Conservation (phyloP, 345 rosid genomes). For the Gossypium turneri region DNA sequence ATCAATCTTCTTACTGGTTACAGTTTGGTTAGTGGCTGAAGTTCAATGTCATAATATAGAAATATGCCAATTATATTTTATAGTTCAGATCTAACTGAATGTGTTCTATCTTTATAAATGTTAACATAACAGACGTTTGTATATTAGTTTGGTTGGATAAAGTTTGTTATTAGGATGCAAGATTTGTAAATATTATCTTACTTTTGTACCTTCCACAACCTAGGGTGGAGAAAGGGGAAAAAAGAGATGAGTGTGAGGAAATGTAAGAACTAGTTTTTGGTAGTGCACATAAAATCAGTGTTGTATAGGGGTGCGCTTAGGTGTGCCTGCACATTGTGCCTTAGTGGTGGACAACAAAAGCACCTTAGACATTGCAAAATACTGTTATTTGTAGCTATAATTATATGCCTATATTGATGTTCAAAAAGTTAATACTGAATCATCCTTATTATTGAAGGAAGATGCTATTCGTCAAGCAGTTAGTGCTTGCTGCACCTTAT, state of each 20-base stretch:
- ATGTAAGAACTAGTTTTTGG: neutral
- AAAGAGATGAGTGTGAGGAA: neutral
- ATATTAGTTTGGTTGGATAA: neutral
- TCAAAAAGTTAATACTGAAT: neutral
- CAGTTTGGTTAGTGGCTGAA: neutral
- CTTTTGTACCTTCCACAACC: neutral
- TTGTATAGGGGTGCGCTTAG: neutral
- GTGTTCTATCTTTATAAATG: neutral
- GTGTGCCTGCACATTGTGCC: neutral
- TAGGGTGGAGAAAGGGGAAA: neutral
- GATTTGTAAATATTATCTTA: neutral
- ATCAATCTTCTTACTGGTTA: neutral
- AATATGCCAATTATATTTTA: neutral
- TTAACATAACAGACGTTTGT: neutral
- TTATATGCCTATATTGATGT: neutral
- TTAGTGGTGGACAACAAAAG: neutral
- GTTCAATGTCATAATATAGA: neutral
- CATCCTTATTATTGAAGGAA: neutral
- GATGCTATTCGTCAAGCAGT: neutral
- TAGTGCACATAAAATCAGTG: neutral
- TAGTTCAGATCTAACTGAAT: neutral
- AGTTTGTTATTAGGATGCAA: neutral
- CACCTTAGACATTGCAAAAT: neutral
- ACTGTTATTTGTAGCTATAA: neutral
- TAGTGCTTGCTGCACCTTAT: neutral